Percentiles rank a stretch among this genome's conserved stretches.
phyloP scores from a whole-genome alignment of 2,329 filamentous ascomycete genomes.

The Golovinomyces cichoracearum region DNA sequence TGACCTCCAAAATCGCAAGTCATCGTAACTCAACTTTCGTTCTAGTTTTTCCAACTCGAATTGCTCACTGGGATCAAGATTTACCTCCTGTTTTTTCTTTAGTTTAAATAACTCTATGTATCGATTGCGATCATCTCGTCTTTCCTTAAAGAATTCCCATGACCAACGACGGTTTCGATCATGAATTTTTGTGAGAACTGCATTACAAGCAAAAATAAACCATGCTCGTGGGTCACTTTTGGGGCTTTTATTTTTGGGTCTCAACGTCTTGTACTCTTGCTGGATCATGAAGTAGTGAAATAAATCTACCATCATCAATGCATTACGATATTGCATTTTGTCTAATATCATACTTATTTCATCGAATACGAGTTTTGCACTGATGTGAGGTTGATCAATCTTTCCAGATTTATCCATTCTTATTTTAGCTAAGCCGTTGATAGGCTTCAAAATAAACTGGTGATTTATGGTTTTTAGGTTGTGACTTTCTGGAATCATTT shows the following conservation, averaged over 20 bases:
- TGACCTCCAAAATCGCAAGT: constrained; percentile 90
- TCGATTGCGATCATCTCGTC: constrained; percentile 60
- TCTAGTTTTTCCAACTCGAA: constrained; percentile 55
- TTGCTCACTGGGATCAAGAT: constrained; percentile 39
- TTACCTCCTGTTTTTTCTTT: constrained; percentile 42
- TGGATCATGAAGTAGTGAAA: constrained; percentile 98
- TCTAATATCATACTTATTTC: constrained; percentile 96
- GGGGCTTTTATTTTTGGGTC: constrained; percentile 54
- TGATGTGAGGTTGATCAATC: constrained; percentile 54
- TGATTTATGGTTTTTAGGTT: constrained; percentile 30
- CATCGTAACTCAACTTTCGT: constrained; percentile 74
- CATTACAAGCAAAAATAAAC: constrained; percentile 73
- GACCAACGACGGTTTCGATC: constrained; percentile 82
- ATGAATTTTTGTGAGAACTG: constrained; percentile 79
- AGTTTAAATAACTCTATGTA: constrained; percentile 97
- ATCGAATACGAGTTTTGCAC: constrained; percentile 71
- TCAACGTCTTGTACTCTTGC: constrained; percentile 82
- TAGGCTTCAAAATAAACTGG: constrained; percentile 87
- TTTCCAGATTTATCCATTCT: constrained; percentile 86
- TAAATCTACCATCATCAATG: constrained; percentile 88
- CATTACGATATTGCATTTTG: constrained; percentile 90
- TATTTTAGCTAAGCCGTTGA: constrained; percentile 81
- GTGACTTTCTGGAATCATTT: constrained; percentile 51
- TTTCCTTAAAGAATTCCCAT: constrained; percentile 84
- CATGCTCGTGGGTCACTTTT: constrained; percentile 83